A percentile compares a stretch with the other conserved stretches of the same genome.
Conservation (phyloP, 306 rosid genomes). For the Casuarina cunninghamiana region DNA sequence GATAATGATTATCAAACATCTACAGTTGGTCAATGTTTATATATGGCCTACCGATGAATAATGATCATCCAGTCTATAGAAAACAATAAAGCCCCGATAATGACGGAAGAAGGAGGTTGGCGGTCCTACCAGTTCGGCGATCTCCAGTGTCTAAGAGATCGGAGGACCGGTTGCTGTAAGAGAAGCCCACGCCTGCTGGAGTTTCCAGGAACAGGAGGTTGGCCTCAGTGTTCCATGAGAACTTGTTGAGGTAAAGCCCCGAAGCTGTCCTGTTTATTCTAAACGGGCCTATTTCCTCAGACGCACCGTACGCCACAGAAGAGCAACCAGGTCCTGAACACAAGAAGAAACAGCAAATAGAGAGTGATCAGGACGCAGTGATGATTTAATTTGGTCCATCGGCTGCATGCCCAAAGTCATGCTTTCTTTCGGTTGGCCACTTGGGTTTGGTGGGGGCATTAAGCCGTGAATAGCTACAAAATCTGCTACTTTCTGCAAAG, state of each 20-base stretch:
- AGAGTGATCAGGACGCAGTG: neutral
- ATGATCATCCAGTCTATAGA: slow-evolving; percentile 3
- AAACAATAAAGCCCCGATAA: slow-evolving; percentile 13
- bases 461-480: neutral
- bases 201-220: slow-evolving; percentile 85
- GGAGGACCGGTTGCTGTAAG: slow-evolving; percentile 79
- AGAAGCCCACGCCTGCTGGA: slow-evolving; percentile 96
- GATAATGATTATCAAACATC: slow-evolving; percentile 9
- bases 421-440: neutral
- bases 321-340: slow-evolving; percentile 92
- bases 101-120: neutral
- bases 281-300: slow-evolving; percentile 94
- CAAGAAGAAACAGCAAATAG: neutral
- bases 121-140: slow-evolving; percentile 69
- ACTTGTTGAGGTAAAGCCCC: slow-evolving; percentile 73
- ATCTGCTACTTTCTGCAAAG: neutral
- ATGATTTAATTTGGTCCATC: neutral
- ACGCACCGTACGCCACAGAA: slow-evolving; percentile 97
- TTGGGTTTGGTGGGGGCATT: neutral
- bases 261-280: slow-evolving; percentile 73
- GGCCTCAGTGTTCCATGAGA: slow-evolving; percentile 85
- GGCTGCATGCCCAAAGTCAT: neutral
- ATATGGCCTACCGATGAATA: slow-evolving; percentile 40
- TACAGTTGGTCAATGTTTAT: slow-evolving; percentile 21
- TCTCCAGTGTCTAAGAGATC: slow-evolving; percentile 81